Conservation (phyloP, 2,329 filamentous ascomycete species). For the Ophiostoma novo-ulmi region DNA sequence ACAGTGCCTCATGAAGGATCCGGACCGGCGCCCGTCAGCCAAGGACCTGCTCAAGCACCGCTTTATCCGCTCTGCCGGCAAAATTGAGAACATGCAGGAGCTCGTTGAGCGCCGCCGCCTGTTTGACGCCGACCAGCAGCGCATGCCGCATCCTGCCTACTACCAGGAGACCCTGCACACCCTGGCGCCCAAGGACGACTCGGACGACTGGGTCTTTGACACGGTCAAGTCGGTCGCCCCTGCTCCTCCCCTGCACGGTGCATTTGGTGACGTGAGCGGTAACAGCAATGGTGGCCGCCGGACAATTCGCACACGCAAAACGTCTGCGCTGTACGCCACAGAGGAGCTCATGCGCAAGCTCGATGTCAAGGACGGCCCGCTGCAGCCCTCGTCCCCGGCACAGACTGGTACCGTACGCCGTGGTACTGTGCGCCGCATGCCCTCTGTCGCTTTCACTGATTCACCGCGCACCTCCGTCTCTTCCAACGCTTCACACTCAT, state of each 20-base stretch:
- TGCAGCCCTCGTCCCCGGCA: conserved; percentile 52
- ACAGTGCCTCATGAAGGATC: conserved; percentile 87
- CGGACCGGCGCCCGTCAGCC: conserved; percentile 75
- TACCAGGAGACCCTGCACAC: conserved; percentile 88
- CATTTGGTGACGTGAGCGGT: neutral
- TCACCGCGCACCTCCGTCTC: conserved; percentile 29
- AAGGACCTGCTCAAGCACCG: conserved; percentile 82
- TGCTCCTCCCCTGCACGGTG: conserved; percentile 36
- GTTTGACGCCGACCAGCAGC: conserved; percentile 69
- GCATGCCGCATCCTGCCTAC: conserved; percentile 68
- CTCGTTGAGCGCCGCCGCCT: conserved; percentile 77
- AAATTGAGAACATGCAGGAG: conserved; percentile 81
- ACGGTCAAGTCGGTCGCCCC: conserved; percentile 72
- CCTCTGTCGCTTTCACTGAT: conserved; percentile 36
- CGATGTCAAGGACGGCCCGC: conserved; percentile 56
- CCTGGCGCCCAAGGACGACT: conserved; percentile 60
- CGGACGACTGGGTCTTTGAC: conserved; percentile 93
- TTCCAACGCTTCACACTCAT: neutral
- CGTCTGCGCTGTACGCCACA: conserved; percentile 53
- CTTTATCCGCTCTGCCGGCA: conserved; percentile 82
- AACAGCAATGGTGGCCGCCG: conserved; percentile 35
- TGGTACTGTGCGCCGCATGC: conserved; percentile 49
- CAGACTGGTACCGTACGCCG: conserved; percentile 52
- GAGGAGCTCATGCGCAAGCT: conserved; percentile 58
- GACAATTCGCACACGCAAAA: conserved; percentile 47